Evolutionary conservation across 2,329 filamentous ascomycete genomes (phyloP), one percentile per base, ranked within the genome.

Genomic region (Neopestalotiopsis sp.): DNA sequence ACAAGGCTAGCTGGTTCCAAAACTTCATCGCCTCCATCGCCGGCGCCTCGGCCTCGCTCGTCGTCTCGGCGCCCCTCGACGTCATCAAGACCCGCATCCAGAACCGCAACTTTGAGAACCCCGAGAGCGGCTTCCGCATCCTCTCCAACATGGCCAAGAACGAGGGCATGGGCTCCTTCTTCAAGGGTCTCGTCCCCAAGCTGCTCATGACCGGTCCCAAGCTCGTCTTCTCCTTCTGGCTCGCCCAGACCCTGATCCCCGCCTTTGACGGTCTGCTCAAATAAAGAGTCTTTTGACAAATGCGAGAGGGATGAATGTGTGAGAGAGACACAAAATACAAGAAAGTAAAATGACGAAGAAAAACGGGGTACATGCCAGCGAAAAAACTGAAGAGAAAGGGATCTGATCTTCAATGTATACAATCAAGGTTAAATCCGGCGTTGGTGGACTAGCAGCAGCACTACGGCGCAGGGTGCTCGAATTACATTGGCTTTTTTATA

Each of bases 171-270:
- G 85, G 87, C 17, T 91, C 92, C 77, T 98, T 99, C 89, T 99
- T 99, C 90, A 99, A 99, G 90, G 96, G 96, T 58, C 84, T 99
- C 73, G 92, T 94, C 64, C 96, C 96, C 71, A 99, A 99, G 92
- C 90, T 99, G 73, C 88, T 99, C 78, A 99, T 99, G 96, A 99
- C 96, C 17, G 97, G 96, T 30, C 96, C 96, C 72, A 99, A 99
- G 89, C 89, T 99, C 70, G 96, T 98, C 72, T 99, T 99, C 87
- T 98, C 95, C 71, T 99, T 99, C 91, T 99, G 96, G 96, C 90
- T 99, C 79, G 96, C 96, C 69, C 96, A 99, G 87, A 98, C 96
- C 38, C 87, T 99, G 77, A 99, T 99, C 79, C 96, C 96, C 65
- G 92, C 94, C 53, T 98, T 98, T 81, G 93, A 90, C 75, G 79